Percentiles rank a stretch among this genome's conserved stretches.
These are phyloP conservation scores for Strigomonas oncopelti DNA, from an alignment of 208 protist species.

Conservation along the genomic window DNA sequence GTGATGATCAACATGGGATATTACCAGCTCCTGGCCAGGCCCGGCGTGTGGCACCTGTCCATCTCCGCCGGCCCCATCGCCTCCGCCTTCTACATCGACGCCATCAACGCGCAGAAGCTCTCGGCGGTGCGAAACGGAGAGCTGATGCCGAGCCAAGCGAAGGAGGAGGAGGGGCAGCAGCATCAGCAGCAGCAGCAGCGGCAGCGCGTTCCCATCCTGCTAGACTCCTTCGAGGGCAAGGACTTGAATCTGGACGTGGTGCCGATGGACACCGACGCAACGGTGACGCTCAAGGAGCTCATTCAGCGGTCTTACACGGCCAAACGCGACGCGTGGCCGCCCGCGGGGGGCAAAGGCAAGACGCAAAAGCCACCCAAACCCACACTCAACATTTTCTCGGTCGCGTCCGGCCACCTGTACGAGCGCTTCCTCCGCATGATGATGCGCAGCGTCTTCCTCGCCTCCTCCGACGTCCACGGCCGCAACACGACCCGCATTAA, in stretches of 20 bases:
- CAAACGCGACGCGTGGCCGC: slow-evolving; percentile 25
- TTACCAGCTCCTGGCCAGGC: slow-evolving; percentile 94
- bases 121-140: slow-evolving; percentile 3
- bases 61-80: slow-evolving; percentile 62
- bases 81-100: slow-evolving; percentile 49
- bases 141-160: not conserved
- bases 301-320: slow-evolving; percentile 19
- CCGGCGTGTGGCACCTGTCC: slow-evolving; percentile 84
- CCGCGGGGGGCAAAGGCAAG: slow-evolving; percentile 1
- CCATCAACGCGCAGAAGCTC: slow-evolving; percentile 16
- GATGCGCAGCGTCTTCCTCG: slow-evolving; percentile 95
- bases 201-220: slow-evolving; percentile 41
- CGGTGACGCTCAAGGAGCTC: slow-evolving; percentile 13
- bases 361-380: slow-evolving; percentile 35
- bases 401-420: slow-evolving; percentile 98
- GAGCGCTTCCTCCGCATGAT: slow-evolving; percentile 99
- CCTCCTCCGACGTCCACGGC: slow-evolving; percentile 77
- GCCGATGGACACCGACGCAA: not conserved
- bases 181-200: not conserved
- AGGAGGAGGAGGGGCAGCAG: not conserved
- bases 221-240: slow-evolving; percentile 55
- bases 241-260: slow-evolving; percentile 25
- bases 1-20: slow-evolving; percentile 97
- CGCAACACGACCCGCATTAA: slow-evolving; percentile 91
- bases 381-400: slow-evolving; percentile 98